Percentiles rank a stretch among this genome's conserved stretches.
phyloP scores from a whole-genome alignment of 225 moss, liverwort and hornwort species.

The Lunularia cruciata region DNA sequence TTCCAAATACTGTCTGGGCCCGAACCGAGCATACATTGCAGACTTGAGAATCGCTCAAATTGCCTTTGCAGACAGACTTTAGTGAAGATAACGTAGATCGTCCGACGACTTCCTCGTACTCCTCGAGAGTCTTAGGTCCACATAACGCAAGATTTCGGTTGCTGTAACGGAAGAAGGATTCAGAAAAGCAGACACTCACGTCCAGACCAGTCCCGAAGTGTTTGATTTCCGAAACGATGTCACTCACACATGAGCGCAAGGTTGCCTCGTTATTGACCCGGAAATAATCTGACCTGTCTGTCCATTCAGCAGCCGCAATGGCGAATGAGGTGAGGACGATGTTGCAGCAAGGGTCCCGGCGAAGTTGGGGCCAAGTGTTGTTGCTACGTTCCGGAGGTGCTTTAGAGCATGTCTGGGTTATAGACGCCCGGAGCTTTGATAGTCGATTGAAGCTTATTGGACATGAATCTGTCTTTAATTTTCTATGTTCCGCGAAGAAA shows the following conservation, averaged over 20 bases:
- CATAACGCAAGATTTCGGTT: conserved; percentile 1
- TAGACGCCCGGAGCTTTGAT: too few relatives aligned
- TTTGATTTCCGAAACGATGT: neutral
- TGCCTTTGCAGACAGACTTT: neutral
- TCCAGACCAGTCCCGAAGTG: neutral
- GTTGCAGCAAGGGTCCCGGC: conserved; percentile 16
- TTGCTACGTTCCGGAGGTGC: too few relatives aligned
- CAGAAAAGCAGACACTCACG: neutral
- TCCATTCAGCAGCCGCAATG: conserved; percentile 1
- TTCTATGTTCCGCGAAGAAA: too few relatives aligned
- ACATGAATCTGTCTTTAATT: too few relatives aligned
- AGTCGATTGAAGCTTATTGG: too few relatives aligned
- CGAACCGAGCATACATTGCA: neutral
- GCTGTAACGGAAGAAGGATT: conserved; percentile 18
- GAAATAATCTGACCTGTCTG: neutral
- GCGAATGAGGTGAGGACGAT: neutral
- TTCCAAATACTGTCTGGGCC: neutral
- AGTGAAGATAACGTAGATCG: neutral
- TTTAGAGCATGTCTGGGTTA: too few relatives aligned
- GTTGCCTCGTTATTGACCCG: neutral
- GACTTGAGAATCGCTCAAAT: neutral
- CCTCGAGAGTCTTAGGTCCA: neutral
- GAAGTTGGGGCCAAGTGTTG: too few relatives aligned
- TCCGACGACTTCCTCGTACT: neutral
- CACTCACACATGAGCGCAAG: neutral